Conservation (phyloP, 257 asterid species). For the Fraxinus anomala region DNA sequence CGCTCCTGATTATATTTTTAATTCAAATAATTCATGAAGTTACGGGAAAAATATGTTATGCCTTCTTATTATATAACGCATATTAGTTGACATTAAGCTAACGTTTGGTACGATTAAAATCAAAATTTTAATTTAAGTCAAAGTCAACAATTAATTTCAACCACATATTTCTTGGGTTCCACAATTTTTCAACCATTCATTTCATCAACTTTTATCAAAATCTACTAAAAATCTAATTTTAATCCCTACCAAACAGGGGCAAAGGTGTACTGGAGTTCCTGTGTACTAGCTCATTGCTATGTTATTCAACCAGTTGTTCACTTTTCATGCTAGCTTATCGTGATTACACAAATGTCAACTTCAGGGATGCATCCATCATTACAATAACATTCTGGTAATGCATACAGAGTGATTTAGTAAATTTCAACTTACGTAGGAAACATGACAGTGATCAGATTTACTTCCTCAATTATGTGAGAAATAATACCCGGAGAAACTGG, state of each 20-base stretch:
- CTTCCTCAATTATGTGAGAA: constrained; percentile 19
- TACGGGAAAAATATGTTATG: constrained; percentile 1
- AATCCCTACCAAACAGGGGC: too few species aligned
- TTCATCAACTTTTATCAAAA: too few species aligned
- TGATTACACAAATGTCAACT: constrained; percentile 1
- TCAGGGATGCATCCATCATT: constrained; percentile 9
- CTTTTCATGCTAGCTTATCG: constrained; percentile 3
- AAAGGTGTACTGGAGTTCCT: neutral
- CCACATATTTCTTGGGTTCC: too few species aligned
- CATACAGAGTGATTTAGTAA: neutral
- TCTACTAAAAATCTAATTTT: too few species aligned
- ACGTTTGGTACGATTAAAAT: too few species aligned
- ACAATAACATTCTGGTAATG: neutral
- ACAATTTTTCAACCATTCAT: too few species aligned
- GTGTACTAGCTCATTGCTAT: neutral
- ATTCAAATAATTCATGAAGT: neutral
- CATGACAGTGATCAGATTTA: neutral
- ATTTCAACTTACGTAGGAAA: neutral
- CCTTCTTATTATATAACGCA: neutral
- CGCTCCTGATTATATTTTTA: neutral
- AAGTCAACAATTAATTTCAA: too few species aligned
- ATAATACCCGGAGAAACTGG: constrained; percentile 82
- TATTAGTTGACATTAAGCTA: neutral
- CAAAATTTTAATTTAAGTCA: too few species aligned
- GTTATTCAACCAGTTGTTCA: constrained; percentile 15